phyloP scores from a whole-genome alignment of 2,329 filamentous ascomycete species.

The Magnaporthales sp. region DNA sequence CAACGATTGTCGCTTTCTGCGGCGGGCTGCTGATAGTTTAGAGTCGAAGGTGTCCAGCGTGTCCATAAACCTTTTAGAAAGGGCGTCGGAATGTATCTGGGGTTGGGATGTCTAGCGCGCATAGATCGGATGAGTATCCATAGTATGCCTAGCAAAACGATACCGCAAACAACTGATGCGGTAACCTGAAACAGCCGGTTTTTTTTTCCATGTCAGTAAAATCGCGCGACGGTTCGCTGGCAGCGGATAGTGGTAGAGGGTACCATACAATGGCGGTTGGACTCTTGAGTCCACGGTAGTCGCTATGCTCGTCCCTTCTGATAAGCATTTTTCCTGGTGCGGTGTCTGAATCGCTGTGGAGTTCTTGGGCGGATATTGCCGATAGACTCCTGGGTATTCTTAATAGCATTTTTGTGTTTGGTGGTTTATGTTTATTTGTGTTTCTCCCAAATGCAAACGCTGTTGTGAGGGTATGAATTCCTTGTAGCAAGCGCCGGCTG shows the following conservation, averaged over 20 bases:
- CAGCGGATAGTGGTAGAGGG: background rate
- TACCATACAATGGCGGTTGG: background rate
- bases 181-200: conserved; percentile 12
- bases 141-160: conserved; percentile 13
- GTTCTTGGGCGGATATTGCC: background rate
- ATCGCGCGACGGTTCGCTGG: background rate
- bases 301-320: background rate
- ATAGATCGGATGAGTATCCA: conserved; percentile 14
- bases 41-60: conserved; percentile 28
- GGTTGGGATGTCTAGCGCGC: conserved; percentile 27
- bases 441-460: background rate
- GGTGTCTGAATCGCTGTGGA: background rate
- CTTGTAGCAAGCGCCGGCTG: background rate
- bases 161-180: conserved; percentile 14
- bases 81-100: conserved; percentile 40
- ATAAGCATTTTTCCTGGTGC: background rate
- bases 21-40: background rate
- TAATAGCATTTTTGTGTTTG: background rate
- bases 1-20: background rate
- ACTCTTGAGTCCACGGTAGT: background rate
- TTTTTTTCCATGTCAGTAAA: background rate
- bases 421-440: background rate
- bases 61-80: conserved; percentile 42
- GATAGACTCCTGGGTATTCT: background rate
- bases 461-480: background rate